These are phyloP conservation scores for Eimeria falciformis DNA, from an alignment of 169 alveolate genomes.

Conservation along the genomic window DNA sequence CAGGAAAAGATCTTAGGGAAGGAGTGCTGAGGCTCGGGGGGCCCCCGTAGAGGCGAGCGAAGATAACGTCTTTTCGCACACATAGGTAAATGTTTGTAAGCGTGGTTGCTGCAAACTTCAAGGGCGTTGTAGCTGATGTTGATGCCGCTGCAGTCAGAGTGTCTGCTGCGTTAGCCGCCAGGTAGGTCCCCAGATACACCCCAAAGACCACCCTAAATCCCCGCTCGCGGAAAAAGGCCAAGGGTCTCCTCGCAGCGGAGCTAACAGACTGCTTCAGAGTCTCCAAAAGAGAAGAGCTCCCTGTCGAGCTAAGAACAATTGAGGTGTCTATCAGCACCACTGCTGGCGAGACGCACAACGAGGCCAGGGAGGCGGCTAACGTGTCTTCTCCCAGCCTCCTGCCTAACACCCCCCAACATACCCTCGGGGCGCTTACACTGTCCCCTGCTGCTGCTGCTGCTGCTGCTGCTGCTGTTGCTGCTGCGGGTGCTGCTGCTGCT, in stretches of 20 bases:
- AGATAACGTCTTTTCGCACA: slow-evolving; percentile 68
- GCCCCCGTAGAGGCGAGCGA: slow-evolving; percentile 56
- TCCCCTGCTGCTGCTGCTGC: slow-evolving; percentile 12
- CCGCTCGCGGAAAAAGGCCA: neutral
- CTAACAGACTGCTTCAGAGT: neutral
- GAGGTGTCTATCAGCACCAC: slow-evolving; percentile 49
- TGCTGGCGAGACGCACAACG: slow-evolving; percentile 56
- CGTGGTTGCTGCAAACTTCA: slow-evolving; percentile 38
- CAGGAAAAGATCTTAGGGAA: slow-evolving; percentile 26
- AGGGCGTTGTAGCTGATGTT: neutral
- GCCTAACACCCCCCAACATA: neutral
- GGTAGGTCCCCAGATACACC: slow-evolving; percentile 71
- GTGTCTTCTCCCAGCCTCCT: slow-evolving; percentile 38
- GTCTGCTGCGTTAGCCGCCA: slow-evolving; percentile 66
- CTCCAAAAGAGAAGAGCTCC: neutral
- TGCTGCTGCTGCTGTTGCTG: neutral
- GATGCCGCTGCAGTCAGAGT: neutral
- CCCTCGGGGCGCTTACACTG: neutral
- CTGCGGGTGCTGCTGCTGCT: slow-evolving; percentile 14
- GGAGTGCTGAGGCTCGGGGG: neutral
- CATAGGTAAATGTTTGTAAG: slow-evolving; percentile 60
- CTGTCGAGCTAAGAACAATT: slow-evolving; percentile 22
- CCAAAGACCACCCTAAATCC: slow-evolving; percentile 65
- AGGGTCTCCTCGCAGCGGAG: neutral
- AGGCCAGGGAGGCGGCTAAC: slow-evolving; percentile 46